A percentile compares a stretch with the other conserved stretches of the same genome.
These are phyloP conservation scores for Lasiodiplodia hormozganensis DNA, from an alignment of 2,329 filamentous ascomycete species.

Conservation along the genomic window DNA sequence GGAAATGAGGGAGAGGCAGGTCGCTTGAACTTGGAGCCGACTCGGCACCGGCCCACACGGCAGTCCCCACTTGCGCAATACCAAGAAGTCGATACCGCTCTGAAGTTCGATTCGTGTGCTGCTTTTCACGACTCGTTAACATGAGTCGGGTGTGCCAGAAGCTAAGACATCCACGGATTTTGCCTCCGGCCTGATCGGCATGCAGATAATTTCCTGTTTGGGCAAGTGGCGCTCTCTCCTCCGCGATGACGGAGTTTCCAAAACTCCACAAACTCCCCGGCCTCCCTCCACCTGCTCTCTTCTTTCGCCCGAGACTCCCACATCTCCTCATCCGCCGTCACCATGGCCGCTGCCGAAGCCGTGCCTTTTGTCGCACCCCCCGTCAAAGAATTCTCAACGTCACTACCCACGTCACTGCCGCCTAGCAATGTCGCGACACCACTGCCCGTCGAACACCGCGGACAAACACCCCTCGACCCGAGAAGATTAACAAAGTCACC, in stretches of 20 bases:
- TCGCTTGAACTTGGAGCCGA: conserved; percentile 1
- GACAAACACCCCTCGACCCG: neutral
- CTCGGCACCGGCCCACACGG: neutral
- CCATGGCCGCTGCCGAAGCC: neutral
- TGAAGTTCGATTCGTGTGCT: neutral
- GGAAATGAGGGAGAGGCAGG: conserved; percentile 16
- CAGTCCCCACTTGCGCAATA: neutral
- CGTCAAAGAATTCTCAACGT: neutral
- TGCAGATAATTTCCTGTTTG: conserved; percentile 9
- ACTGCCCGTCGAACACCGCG: neutral
- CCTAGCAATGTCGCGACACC: neutral
- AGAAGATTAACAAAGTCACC: neutral
- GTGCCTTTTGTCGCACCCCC: neutral
- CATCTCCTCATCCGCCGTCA: neutral
- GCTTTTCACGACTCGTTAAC: neutral
- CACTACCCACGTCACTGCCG: neutral
- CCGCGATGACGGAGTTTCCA: conserved; percentile 4
- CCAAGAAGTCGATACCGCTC: neutral
- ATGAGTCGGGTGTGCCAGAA: neutral
- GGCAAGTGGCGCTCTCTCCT: conserved; percentile 10
- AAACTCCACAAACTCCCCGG: neutral
- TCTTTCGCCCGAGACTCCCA: neutral
- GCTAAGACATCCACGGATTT: neutral
- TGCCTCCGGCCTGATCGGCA: conserved; percentile 7
- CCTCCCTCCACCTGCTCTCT: neutral